Evolutionary conservation across 805 yeast species (phyloP).

Genomic region (Torulaspora quercuum): DNA sequence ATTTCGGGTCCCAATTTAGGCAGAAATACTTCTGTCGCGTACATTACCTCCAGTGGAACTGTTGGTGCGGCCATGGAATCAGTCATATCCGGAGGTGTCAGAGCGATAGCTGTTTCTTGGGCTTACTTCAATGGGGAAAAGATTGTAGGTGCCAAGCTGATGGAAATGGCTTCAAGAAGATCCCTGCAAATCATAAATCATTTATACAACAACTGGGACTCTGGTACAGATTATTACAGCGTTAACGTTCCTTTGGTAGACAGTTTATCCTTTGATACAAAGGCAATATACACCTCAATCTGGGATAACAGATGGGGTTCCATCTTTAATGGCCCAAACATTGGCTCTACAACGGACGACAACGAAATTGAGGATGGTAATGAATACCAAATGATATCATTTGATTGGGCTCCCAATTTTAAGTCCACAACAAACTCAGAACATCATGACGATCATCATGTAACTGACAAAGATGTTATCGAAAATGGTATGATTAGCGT

Average conservation of each 20-base stretch:
- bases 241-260: slow-evolving; percentile 77
- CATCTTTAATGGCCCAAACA: slow-evolving; percentile 43
- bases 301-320: slow-evolving; percentile 78
- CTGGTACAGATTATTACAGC: slow-evolving; percentile 66
- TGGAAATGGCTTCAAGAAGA: slow-evolving; percentile 63
- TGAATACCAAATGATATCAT: slow-evolving; percentile 46
- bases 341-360: slow-evolving; percentile 10
- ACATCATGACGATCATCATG: slow-evolving; percentile 34
- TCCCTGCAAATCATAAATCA: slow-evolving; percentile 62
- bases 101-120: slow-evolving; percentile 77
- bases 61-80: slow-evolving; percentile 97
- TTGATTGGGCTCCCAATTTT: slow-evolving; percentile 84
- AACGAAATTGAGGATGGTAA: slow-evolving; percentile 46
- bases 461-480: slow-evolving; percentile 69
- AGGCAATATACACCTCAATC: slow-evolving; percentile 70
- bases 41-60: slow-evolving; percentile 89
- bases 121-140: slow-evolving; percentile 60
- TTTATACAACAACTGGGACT: slow-evolving; percentile 56
- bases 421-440: slow-evolving; percentile 37
- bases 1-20: slow-evolving; percentile 96
- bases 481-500: slow-evolving; percentile 62
- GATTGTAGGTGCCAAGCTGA: slow-evolving; percentile 46
- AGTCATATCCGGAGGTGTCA: slow-evolving; percentile 58
- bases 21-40: slow-evolving; percentile 83
- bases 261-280: slow-evolving; percentile 51